Evolutionary conservation across 1,139 yeast species (phyloP), one percentile per base, ranked within the genome.

Genomic region (Hemisphaericaspora subhashii): DNA sequence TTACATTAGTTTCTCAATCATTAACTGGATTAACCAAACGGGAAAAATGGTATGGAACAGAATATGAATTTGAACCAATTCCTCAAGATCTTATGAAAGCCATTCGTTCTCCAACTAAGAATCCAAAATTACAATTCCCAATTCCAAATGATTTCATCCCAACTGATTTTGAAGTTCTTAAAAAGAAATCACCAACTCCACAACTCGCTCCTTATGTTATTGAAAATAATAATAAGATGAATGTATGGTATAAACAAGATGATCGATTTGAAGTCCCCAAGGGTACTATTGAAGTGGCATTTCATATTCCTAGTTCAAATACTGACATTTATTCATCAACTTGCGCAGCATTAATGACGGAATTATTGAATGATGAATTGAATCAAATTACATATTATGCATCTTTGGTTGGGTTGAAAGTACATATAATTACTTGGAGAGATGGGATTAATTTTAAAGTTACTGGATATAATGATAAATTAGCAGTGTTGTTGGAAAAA

Each of bases 21-120:
- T 60, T 77, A 22, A 57, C 64, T 3, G 65, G 60, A 3, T 64
- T 75, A 23, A 62, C 68, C 36, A 46, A 62, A 15, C 68, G 53
- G 12, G 98, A 92, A 59, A 71, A 78, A 52, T 90, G 96, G 96
- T 92, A 92, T 55, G 96, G 95, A 4, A 88, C 98, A 0, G 84
- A 85, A 48, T 86, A 88, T 55, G 64, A 76, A 3, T 61, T 74
- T 32, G 70, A 66, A 14, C 64, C 68, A 12, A 58, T 87, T 17
- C 65, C 78, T 2, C 30, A 48, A 0, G 62, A 62, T 0, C 61
- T 84, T 9, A 22, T 66, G 15, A 36, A 58, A 1, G 51, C 56
- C 31, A 52, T 84, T 15, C 50, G 62, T 21, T 51, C 52, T 7
- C 59, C 52, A 3, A 53, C 62, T 2, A 54, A 62, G 5, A 72